Conservation (phyloP, 352 stramenopile genomes). For the Lagenidium giganteum region DNA sequence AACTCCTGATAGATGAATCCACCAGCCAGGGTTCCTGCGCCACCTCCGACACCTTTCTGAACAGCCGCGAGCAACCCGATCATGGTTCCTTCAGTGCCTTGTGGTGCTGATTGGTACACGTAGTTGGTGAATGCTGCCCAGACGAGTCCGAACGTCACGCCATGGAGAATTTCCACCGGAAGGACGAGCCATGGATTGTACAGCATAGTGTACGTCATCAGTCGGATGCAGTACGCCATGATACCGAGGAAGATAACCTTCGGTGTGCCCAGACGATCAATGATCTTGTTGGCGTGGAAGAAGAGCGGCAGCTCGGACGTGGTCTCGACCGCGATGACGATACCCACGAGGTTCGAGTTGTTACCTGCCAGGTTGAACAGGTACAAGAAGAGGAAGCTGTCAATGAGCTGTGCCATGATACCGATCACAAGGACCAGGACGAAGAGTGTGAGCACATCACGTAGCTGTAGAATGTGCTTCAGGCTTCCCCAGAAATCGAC, state of each 20-base stretch:
- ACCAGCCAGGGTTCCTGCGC: constrained; percentile 51
- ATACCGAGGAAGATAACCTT: constrained; percentile 47
- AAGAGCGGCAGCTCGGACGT: constrained; percentile 71
- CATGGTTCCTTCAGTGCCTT: constrained; percentile 66
- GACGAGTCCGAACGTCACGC: constrained; percentile 60
- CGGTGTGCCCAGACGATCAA: constrained; percentile 48
- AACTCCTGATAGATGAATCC: constrained; percentile 71
- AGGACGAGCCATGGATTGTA: constrained; percentile 58
- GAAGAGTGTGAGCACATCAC: constrained; percentile 60
- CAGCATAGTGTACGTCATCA: constrained; percentile 60
- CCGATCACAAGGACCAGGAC: constrained; percentile 61
- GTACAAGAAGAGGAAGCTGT: constrained; percentile 70
- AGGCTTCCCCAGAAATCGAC: constrained; percentile 35
- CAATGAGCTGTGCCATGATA: constrained; percentile 51
- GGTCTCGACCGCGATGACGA: constrained; percentile 65
- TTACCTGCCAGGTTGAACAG: constrained; percentile 68
- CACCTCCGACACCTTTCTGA: constrained; percentile 63
- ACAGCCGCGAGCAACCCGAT: constrained; percentile 59
- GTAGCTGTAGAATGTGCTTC: constrained; percentile 35
- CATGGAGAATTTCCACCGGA: constrained; percentile 62
- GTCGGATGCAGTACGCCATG: constrained; percentile 43
- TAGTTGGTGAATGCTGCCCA: constrained; percentile 81
- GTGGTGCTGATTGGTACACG: constrained; percentile 53
- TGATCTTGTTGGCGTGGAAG: constrained; percentile 68
- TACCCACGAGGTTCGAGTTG: constrained; percentile 53